Percentiles rank a stretch among this genome's conserved stretches.
Evolutionary conservation across 129 eudicot genomes (phyloP).

Genomic region (Escallonia herrerae): DNA sequence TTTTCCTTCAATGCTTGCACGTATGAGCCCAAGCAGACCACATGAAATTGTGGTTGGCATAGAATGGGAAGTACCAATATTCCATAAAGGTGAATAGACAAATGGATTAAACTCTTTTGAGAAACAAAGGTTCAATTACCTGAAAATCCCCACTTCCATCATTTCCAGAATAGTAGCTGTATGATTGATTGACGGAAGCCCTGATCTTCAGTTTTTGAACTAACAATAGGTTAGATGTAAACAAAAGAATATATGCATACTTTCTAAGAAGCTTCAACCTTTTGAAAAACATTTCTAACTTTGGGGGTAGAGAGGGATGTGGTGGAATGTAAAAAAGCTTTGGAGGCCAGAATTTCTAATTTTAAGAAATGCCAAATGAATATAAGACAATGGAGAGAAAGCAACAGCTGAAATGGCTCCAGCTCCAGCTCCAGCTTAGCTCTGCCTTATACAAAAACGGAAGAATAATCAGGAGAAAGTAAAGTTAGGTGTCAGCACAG

Average conservation of each 20-base stretch:
- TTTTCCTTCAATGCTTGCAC: too few species aligned
- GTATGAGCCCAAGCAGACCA: neutral
- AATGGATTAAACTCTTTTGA: too few species aligned
- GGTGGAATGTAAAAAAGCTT: neutral
- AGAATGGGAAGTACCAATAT: too few species aligned
- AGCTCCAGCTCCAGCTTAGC: too few species aligned
- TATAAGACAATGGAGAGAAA: neutral
- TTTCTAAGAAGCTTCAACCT: neutral
- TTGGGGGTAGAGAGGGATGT: neutral
- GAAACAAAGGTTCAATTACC: slow-evolving; percentile 4
- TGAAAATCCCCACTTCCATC: slow-evolving; percentile 26
- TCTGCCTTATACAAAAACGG: too few species aligned
- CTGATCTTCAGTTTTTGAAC: slow-evolving; percentile 17
- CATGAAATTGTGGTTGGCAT: too few species aligned
- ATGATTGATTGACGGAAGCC: slow-evolving; percentile 18
- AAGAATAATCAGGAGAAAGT: too few species aligned
- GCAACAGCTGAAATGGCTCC: too few species aligned
- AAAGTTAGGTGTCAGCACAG: neutral
- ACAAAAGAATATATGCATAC: too few species aligned
- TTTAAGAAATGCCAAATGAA: slow-evolving; percentile 12
- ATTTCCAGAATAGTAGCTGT: slow-evolving; percentile 19
- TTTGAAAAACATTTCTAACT: neutral
- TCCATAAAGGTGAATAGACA: too few species aligned
- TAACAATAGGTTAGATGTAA: neutral
- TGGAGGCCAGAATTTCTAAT: too few species aligned